Conservation (phyloP, 139 green algal species). For the Chlorella sp. region DNA sequence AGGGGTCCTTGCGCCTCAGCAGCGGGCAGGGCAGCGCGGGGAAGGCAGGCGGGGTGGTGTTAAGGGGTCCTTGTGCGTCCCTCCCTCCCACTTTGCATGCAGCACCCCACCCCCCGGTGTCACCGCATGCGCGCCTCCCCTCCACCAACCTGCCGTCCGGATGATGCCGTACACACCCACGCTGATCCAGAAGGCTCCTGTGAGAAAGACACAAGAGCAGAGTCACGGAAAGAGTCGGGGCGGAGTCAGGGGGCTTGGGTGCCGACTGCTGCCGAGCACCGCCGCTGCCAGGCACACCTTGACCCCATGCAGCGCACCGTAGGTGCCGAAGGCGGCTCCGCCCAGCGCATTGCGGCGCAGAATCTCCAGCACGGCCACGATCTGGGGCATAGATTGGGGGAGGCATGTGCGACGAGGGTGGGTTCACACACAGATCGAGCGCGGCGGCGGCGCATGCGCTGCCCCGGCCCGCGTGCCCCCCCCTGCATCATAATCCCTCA, state of each 20-base stretch:
- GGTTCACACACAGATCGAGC: neutral
- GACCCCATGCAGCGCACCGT: neutral
- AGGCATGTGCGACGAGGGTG: neutral
- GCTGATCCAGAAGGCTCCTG: constrained; percentile 29
- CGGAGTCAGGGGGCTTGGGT: too few species aligned
- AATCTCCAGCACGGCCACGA: neutral
- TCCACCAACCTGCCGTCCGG: neutral
- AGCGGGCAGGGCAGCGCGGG: too few species aligned
- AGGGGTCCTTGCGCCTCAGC: too few species aligned
- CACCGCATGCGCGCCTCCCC: too few species aligned
- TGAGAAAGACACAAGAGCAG: neutral
- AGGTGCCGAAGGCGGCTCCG: constrained; percentile 17
- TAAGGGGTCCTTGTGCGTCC: too few species aligned
- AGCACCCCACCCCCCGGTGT: too few species aligned
- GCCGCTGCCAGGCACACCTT: neutral
- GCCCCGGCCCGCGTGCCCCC: too few species aligned
- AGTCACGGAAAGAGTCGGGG: too few species aligned
- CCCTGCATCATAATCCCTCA: too few species aligned
- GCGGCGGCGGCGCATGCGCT: too few species aligned
- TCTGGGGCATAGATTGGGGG: neutral
- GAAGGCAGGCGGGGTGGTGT: too few species aligned
- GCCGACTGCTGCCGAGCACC: neutral
- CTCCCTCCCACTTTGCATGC: too few species aligned
- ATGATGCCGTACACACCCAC: constrained; percentile 33
- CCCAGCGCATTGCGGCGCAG: constrained; percentile 26